Evolutionary conservation across 495 filamentous ascomycete species (phyloP).

Genomic region (Staphylotrichum longicolle): DNA sequence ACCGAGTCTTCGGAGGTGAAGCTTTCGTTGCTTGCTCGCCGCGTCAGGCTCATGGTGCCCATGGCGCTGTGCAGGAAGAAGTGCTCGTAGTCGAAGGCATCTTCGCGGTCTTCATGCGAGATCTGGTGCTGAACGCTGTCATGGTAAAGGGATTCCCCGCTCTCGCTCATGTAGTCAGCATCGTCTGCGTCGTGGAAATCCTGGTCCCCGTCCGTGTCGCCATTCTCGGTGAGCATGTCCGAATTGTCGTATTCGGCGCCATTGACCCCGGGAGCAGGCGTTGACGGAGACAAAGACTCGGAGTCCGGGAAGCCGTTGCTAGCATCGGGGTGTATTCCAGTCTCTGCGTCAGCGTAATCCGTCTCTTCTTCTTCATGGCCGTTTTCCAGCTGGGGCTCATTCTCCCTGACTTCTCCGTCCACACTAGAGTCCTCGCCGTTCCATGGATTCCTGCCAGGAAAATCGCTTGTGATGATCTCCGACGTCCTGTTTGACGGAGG

Average conservation of each 20-base stretch:
- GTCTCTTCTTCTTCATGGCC: conserved; percentile 24
- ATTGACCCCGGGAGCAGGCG: neutral
- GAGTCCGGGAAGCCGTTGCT: conserved; percentile 15
- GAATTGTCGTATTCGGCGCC: conserved; percentile 29
- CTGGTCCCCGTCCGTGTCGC: conserved; percentile 27
- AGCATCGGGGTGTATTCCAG: conserved; percentile 12
- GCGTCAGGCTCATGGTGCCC: conserved; percentile 60
- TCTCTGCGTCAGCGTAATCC: conserved; percentile 23
- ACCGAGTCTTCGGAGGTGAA: conserved; percentile 66
- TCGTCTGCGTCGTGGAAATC: conserved; percentile 32
- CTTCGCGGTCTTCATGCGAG: conserved; percentile 88
- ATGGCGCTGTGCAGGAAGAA: conserved; percentile 91
- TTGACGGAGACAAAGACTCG: neutral
- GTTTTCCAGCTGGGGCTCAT: conserved; percentile 1
- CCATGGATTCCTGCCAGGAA: conserved; percentile 31
- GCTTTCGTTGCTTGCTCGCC: conserved; percentile 54
- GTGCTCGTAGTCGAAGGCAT: conserved; percentile 96
- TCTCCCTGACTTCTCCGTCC: conserved; percentile 24
- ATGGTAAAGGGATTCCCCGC: conserved; percentile 56
- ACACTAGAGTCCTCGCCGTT: conserved; percentile 39
- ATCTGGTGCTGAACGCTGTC: conserved; percentile 52
- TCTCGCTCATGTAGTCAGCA: conserved; percentile 45
- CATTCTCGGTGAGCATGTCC: conserved; percentile 41
- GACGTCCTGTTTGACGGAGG: conserved; percentile 34
- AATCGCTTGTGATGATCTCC: conserved; percentile 19